Evolutionary conservation across 1,139 yeast genomes (phyloP).

Genomic region (Candida mesenterica): DNA sequence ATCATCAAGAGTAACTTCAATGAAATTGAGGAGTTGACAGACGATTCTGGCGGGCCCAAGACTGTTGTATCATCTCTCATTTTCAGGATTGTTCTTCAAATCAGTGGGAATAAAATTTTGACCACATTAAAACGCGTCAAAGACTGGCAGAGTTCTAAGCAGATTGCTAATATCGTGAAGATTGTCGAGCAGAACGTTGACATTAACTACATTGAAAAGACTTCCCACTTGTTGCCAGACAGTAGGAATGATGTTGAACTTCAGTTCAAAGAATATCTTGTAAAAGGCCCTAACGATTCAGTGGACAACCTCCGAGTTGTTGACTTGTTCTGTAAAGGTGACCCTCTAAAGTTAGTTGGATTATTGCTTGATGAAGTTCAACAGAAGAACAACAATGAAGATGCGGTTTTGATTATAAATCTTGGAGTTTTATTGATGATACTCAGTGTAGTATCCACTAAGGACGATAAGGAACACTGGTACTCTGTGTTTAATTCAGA

Average conservation of each 20-base stretch:
- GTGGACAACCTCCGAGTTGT: slow-evolving; percentile 1
- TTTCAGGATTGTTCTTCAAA: slow-evolving; percentile 25
- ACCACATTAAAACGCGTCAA: slow-evolving; percentile 15
- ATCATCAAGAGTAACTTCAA: slow-evolving; percentile 23
- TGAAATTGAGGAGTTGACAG: slow-evolving; percentile 11
- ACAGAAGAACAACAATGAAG: slow-evolving; percentile 25
- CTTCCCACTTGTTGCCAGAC: background rate
- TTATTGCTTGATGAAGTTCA: slow-evolving; percentile 6
- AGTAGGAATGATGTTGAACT: slow-evolving; percentile 6
- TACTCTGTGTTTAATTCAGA: slow-evolving; percentile 9
- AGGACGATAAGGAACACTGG: slow-evolving; percentile 27
- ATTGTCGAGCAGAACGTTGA: slow-evolving; percentile 15
- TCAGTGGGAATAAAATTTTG: slow-evolving; percentile 22
- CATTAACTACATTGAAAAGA: slow-evolving; percentile 8
- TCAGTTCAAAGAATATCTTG: slow-evolving; percentile 10
- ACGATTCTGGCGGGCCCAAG: slow-evolving; percentile 8
- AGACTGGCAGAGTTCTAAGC: slow-evolving; percentile 15
- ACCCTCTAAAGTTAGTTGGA: slow-evolving; percentile 6
- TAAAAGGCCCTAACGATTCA: slow-evolving; percentile 3
- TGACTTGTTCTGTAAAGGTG: slow-evolving; percentile 1
- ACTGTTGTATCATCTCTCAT: slow-evolving; percentile 19
- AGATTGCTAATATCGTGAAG: slow-evolving; percentile 17
- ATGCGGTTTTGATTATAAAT: slow-evolving; percentile 28
- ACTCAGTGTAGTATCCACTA: slow-evolving; percentile 17
- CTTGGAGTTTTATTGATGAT: slow-evolving; percentile 24